phyloP scores from a whole-genome alignment of 1,284 basidiomycete genomes.

The Ceratobasidium sp. region DNA sequence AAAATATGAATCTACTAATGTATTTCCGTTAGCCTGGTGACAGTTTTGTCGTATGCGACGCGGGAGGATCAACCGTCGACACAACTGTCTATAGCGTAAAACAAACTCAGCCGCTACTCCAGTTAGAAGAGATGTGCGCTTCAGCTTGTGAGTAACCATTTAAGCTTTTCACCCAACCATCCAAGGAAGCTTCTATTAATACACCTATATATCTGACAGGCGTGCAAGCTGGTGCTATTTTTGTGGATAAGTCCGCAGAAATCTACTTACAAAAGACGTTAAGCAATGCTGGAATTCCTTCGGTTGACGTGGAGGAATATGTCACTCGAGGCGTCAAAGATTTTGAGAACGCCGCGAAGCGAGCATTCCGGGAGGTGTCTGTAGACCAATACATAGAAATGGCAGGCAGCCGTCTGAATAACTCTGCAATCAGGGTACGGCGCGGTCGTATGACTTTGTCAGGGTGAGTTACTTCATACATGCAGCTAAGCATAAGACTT shows the following conservation, averaged over 20 bases:
- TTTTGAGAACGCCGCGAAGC: conserved; percentile 28
- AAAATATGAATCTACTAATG: background rate
- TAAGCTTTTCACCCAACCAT: no score
- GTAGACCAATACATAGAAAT: background rate
- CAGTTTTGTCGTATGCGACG: conserved; percentile 45
- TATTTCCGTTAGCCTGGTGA: background rate
- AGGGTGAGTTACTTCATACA: background rate
- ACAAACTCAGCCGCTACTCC: conserved; percentile 1
- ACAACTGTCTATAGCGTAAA: conserved; percentile 46
- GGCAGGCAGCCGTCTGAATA: conserved; percentile 5
- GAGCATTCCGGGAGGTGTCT: conserved; percentile 5
- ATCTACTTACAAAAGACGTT: background rate
- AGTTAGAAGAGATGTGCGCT: conserved; percentile 21
- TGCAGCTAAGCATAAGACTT: background rate
- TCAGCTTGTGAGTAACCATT: conserved; percentile 44
- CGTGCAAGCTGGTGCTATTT: conserved; percentile 40
- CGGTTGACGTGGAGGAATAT: conserved; percentile 2
- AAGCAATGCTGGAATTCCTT: background rate
- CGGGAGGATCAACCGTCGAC: conserved; percentile 47
- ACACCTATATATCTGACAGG: background rate
- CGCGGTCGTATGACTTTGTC: conserved; percentile 32
- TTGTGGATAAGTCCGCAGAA: conserved; percentile 17
- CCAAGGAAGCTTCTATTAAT: background rate
- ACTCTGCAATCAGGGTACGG: conserved; percentile 1
- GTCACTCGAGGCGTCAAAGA: conserved; percentile 20